These are phyloP conservation scores for Papiliotrema nemorosa DNA, from an alignment of 1,284 basidiomycete genomes.

Conservation along the genomic window DNA sequence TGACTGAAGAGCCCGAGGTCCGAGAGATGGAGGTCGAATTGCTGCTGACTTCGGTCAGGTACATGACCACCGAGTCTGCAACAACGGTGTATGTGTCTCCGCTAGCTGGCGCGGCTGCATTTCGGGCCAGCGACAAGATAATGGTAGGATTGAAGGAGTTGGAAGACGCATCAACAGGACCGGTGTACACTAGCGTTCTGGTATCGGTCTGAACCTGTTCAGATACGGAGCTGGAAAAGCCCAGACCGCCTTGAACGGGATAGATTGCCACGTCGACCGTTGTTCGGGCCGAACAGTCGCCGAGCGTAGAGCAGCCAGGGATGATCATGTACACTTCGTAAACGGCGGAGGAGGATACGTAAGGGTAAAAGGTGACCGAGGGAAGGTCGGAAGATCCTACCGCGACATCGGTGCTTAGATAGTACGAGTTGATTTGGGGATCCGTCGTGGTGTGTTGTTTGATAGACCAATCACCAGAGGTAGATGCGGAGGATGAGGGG, in stretches of 20 bases:
- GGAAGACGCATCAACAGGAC: slow-evolving; percentile 70
- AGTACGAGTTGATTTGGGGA: slow-evolving; percentile 70
- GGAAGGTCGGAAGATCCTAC: slow-evolving; percentile 61
- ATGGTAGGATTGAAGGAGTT: slow-evolving; percentile 69
- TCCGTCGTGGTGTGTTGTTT: slow-evolving; percentile 65
- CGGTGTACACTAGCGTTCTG: slow-evolving; percentile 67
- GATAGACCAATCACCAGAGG: slow-evolving; percentile 66
- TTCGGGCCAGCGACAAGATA: slow-evolving; percentile 62
- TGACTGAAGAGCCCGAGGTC: slow-evolving; percentile 4
- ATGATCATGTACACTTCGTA: slow-evolving; percentile 82
- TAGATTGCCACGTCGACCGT: slow-evolving; percentile 79
- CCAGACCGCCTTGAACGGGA: slow-evolving; percentile 63
- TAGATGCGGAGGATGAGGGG: slow-evolving; percentile 57
- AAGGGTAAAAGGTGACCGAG: slow-evolving; percentile 82
- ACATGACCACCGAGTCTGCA: slow-evolving; percentile 71
- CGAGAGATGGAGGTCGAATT: slow-evolving; percentile 14
- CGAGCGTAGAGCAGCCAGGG: slow-evolving; percentile 77
- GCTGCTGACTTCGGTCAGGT: slow-evolving; percentile 54
- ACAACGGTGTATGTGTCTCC: slow-evolving; percentile 70
- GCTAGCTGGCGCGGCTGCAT: slow-evolving; percentile 60
- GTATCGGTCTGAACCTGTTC: slow-evolving; percentile 70
- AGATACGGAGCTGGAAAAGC: slow-evolving; percentile 65
- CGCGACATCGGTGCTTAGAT: slow-evolving; percentile 66
- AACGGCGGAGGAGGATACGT: slow-evolving; percentile 78
- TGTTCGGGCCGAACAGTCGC: slow-evolving; percentile 77